Base-by-base conservation (phyloP, 2,329 filamentous ascomycete species). In the Aspergillus sergii region DNA sequence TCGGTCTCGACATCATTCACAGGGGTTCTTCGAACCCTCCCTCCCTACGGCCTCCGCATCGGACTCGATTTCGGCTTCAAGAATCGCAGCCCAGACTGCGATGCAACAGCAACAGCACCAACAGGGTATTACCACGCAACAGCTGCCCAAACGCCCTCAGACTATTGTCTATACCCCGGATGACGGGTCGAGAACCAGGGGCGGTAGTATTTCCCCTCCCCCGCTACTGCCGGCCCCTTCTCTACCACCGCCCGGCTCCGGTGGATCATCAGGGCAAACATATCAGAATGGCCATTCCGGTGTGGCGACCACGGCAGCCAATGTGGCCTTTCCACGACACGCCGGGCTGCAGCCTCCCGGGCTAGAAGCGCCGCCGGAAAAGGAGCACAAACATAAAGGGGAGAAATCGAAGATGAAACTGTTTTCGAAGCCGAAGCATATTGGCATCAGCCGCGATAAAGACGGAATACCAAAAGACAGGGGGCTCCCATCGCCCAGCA, bases 401-500 rank as follows among this genome's bases (percentile, higher is more conserved):
- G 85, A 88, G 69, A 86, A 86, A 71, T 86, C 86, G 43, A 89
- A 89, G 78, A 89, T 88, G 84, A 90, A 90, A 75, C 79, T 90
- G 6, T 90, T 91, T 72, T 87, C 85, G 6, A 89, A 89, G 71
- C 87, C 88, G 2, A 89, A 89, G 76, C 86, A 85, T 66, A 88
- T 89, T 66, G 85, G 83, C 5, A 83, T 88, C 19, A 85, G 84
- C n/a, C 84, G 86, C 64, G 85, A 88, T 51, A 88, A 85, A 68
- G 84, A 88, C 62, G 59, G 73, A 61, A 64, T 64, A 50, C 58
- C 66, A 39, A 84, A 83, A 66, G 79, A 84, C 26, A 83, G 83
- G 58, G 80, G 83, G 1, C 72, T 87, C 36, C 86, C 87, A 0
- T 89, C 87, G 9, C 88, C 88, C 0, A 86, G 83, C 59, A 86